Evolutionary conservation across 129 eudicot species (phyloP).

Genomic region (Chrysanthemum seticuspe): DNA sequence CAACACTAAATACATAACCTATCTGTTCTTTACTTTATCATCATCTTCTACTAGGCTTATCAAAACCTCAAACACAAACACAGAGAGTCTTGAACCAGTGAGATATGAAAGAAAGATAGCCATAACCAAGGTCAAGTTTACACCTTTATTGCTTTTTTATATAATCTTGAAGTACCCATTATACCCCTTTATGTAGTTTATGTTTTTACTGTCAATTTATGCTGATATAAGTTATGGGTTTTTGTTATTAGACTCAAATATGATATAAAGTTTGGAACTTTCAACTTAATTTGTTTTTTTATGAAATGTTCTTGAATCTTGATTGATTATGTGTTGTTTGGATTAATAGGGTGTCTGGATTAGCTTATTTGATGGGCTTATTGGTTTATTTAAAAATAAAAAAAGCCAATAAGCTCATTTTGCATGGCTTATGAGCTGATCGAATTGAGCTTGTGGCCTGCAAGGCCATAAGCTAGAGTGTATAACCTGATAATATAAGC

Average conservation of each 20-base stretch:
- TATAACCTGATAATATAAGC: too few species aligned
- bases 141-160: background rate
- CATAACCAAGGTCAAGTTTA: conserved; percentile 7
- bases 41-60: conserved; percentile 1
- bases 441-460: too few species aligned
- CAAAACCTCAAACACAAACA: conserved; percentile 14
- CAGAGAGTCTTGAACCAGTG: conserved; percentile 6
- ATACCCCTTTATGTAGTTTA: background rate
- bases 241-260: background rate
- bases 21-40: background rate
- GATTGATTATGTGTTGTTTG: conserved; percentile 3
- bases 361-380: too few species aligned
- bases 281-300: too few species aligned
- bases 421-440: too few species aligned
- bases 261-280: too few species aligned
- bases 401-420: too few species aligned
- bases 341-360: too few species aligned
- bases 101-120: conserved; percentile 12
- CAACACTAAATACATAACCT: background rate
- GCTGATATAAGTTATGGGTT: background rate
- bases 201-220: background rate
- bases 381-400: too few species aligned
- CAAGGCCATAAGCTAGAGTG: too few species aligned
- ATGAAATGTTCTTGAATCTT: too few species aligned
- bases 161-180: conserved; percentile 11